phyloP scores from a whole-genome alignment of 345 rosid species.

The Eucalyptus regnans region DNA sequence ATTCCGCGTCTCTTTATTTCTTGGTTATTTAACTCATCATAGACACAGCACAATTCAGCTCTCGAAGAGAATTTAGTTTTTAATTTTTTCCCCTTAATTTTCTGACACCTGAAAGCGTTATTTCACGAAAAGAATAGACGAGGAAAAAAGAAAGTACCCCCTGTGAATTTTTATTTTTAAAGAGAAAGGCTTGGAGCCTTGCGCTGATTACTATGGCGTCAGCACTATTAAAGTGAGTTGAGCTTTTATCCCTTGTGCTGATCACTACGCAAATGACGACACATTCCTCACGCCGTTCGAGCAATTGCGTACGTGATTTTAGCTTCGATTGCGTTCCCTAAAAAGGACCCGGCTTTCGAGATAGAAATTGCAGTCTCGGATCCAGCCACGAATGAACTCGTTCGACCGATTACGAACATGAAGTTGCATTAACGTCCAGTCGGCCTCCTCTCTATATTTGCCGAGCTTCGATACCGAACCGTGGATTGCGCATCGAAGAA shows the following conservation, averaged over 20 bases:
- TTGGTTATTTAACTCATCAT: background rate
- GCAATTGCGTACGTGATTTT: background rate
- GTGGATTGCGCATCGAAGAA: too few species aligned
- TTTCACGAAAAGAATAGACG: background rate
- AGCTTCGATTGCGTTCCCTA: background rate
- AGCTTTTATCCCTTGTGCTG: background rate
- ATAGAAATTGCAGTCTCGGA: background rate
- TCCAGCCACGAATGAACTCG: background rate
- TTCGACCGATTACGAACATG: too few species aligned
- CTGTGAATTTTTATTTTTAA: background rate
- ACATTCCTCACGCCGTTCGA: background rate
- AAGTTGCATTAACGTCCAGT: too few species aligned
- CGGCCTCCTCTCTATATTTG: too few species aligned
- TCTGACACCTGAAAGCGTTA: background rate
- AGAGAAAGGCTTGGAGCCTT: background rate
- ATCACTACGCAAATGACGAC: background rate
- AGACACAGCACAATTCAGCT: background rate
- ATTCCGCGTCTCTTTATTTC: background rate
- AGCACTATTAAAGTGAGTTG: background rate
- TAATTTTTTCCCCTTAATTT: background rate
- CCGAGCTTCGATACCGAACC: fast-evolving
- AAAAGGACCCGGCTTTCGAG: background rate
- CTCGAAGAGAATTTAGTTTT: background rate
- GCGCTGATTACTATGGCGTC: background rate
- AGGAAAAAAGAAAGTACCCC: background rate